phyloP scores from a whole-genome alignment of 306 rosid genomes.

The Cicer bijugum region DNA sequence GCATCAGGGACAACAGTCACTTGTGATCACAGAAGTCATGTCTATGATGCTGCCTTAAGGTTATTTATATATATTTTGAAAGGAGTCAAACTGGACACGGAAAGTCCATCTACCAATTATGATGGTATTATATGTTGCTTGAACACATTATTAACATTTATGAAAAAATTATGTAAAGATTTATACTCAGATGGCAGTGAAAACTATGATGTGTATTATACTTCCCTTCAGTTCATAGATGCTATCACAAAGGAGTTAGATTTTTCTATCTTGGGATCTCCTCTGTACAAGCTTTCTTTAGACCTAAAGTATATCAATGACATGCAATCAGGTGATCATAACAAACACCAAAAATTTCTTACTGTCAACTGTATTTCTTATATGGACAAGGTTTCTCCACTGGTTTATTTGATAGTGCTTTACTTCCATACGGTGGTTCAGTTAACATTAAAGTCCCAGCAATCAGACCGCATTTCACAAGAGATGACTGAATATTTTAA shows the following conservation, averaged over 20 bases:
- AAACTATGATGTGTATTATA: slow-evolving; percentile 50
- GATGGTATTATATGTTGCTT: slow-evolving; percentile 62
- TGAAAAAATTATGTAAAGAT: slow-evolving; percentile 59
- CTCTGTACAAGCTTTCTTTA: slow-evolving; percentile 70
- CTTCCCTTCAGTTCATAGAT: slow-evolving; percentile 57
- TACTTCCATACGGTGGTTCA: slow-evolving; percentile 61
- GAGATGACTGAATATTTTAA: slow-evolving; percentile 57
- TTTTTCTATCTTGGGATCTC: slow-evolving; percentile 72
- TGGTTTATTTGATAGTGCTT: slow-evolving; percentile 64
- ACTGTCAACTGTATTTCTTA: slow-evolving; percentile 51
- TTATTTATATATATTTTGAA: slow-evolving; percentile 65
- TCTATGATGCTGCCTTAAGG: slow-evolving; percentile 59
- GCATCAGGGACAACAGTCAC: slow-evolving; percentile 55
- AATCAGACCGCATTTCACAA: slow-evolving; percentile 44
- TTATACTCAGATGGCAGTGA: slow-evolving; percentile 48
- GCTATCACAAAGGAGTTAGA: slow-evolving; percentile 67
- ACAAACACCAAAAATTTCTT: slow-evolving; percentile 48
- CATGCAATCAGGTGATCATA: slow-evolving; percentile 47
- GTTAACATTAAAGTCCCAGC: slow-evolving; percentile 45
- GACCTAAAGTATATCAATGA: slow-evolving; percentile 59
- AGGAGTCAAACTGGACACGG: slow-evolving; percentile 69
- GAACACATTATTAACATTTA: slow-evolving; percentile 58
- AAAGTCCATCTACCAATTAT: slow-evolving; percentile 58
- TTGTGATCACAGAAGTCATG: slow-evolving; percentile 53
- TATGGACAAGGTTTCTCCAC: slow-evolving; percentile 85